Evolutionary conservation across 345 rosid species (phyloP).

Genomic region (Cochlearia excelsa): DNA sequence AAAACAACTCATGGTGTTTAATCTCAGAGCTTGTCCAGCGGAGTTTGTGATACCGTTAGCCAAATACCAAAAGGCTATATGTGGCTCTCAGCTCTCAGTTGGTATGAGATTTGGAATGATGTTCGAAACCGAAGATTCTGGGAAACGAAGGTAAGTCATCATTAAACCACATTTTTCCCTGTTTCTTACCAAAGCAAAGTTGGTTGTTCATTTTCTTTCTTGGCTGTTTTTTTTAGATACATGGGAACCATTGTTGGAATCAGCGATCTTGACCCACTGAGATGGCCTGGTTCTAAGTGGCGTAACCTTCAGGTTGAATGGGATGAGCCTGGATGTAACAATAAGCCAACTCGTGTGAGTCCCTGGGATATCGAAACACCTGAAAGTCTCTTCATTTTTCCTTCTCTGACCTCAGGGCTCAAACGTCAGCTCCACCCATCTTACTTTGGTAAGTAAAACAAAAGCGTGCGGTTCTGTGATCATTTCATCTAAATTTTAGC

Average conservation of each 20-base stretch:
- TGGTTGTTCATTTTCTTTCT: too few species aligned
- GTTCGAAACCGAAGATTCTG: conserved; percentile 98
- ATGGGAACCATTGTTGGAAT: conserved; percentile 95
- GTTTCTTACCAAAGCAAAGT: too few species aligned
- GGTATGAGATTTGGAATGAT: conserved; percentile 99
- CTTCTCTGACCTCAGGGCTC: conserved; percentile 91
- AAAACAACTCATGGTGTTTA: neutral
- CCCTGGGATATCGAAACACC: conserved; percentile 99
- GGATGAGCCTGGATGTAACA: conserved; percentile 97
- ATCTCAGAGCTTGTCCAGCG: conserved; percentile 86
- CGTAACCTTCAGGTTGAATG: conserved; percentile 99
- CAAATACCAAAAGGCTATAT: conserved; percentile 76
- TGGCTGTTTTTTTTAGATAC: conserved; percentile 42
- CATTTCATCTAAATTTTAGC: neutral
- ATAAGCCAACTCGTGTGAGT: conserved; percentile 88
- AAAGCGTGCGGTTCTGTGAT: neutral
- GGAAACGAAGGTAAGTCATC: conserved; percentile 45
- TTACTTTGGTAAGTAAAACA: conserved; percentile 48
- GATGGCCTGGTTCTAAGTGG: conserved; percentile 99
- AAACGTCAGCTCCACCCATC: conserved; percentile 76
- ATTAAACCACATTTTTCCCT: too few species aligned
- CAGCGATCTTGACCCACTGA: conserved; percentile 80
- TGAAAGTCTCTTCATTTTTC: conserved; percentile 94
- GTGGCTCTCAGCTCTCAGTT: conserved; percentile 78
- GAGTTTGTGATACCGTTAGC: conserved; percentile 87